Percentiles rank a stretch among this genome's conserved stretches.
Evolutionary conservation across 768 basidiomycete species (phyloP).

Genomic region (Kwoniella bestiolae): DNA sequence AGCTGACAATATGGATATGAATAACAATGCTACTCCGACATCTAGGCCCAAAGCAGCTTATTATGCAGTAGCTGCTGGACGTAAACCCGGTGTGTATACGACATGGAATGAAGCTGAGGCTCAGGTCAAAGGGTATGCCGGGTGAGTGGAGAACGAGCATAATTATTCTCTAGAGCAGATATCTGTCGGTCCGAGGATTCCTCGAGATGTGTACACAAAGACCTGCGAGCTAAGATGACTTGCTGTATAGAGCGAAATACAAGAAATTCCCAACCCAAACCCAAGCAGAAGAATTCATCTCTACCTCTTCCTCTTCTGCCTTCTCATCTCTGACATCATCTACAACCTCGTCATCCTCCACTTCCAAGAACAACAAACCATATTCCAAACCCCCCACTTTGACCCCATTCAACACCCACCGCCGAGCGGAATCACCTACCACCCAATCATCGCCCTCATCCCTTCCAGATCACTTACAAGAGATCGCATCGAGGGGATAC

Average conservation of each 20-base stretch:
- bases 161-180: background rate
- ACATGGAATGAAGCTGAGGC: slow-evolving; percentile 75
- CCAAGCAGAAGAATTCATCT: slow-evolving; percentile 67
- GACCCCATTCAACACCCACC: slow-evolving; percentile 26
- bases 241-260: slow-evolving; percentile 61
- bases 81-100: slow-evolving; percentile 67
- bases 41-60: slow-evolving; percentile 61
- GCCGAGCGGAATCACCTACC: slow-evolving; percentile 24
- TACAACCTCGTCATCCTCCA: slow-evolving; percentile 3
- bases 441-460: slow-evolving; percentile 15
- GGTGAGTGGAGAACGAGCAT: slow-evolving; percentile 29
- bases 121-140: slow-evolving; percentile 70
- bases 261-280: slow-evolving; percentile 68
- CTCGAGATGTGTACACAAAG: too few relatives aligned
- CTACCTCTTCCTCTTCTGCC: slow-evolving; percentile 3
- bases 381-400: slow-evolving; percentile 13
- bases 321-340: slow-evolving; percentile 8
- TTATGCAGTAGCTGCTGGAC: slow-evolving; percentile 76
- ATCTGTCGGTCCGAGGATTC: background rate
- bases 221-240: background rate
- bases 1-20: background rate
- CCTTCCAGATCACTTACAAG: slow-evolving; percentile 23
- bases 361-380: slow-evolving; percentile 1
- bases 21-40: background rate
- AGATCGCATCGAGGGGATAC: slow-evolving; percentile 35